phyloP scores from a whole-genome alignment of 169 alveolate genomes.

The Eimeria zaria region DNA sequence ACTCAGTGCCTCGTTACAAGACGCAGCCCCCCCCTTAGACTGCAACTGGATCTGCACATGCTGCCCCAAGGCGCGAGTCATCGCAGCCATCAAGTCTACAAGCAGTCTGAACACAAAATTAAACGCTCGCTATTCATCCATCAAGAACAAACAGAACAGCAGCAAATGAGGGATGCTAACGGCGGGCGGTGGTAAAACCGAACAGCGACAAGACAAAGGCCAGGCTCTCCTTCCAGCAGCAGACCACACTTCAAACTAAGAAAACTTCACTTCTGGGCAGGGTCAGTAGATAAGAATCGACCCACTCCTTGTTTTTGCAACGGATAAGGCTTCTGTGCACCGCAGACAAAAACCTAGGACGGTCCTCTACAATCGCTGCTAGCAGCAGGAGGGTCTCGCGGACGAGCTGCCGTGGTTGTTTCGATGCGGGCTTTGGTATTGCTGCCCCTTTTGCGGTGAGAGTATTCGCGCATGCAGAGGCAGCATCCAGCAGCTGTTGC shows the following conservation, averaged over 20 bases:
- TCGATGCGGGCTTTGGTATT: conserved; percentile 21
- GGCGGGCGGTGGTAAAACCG: not conserved
- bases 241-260: not conserved
- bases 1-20: conserved; percentile 37
- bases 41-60: conserved; percentile 70
- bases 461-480: conserved; percentile 22
- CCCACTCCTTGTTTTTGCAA: conserved; percentile 69
- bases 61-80: conserved; percentile 74
- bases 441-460: not conserved
- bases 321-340: conserved; percentile 74
- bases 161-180: not conserved
- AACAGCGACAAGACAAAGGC: not conserved
- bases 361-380: conserved; percentile 74
- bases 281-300: not conserved
- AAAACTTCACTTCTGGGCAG: not conserved
- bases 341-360: conserved; percentile 56
- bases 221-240: not conserved
- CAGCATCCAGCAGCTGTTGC: conserved; percentile 69
- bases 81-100: conserved; percentile 74
- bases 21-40: conserved; percentile 9
- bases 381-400: conserved; percentile 75
- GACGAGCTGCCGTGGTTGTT: conserved; percentile 59
- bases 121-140: not conserved
- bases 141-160: not conserved
- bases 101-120: conserved; percentile 31